Percentiles rank a stretch among this genome's conserved stretches.
phyloP scores from a whole-genome alignment of 1,284 basidiomycete species.

The Mixia osmundae region DNA sequence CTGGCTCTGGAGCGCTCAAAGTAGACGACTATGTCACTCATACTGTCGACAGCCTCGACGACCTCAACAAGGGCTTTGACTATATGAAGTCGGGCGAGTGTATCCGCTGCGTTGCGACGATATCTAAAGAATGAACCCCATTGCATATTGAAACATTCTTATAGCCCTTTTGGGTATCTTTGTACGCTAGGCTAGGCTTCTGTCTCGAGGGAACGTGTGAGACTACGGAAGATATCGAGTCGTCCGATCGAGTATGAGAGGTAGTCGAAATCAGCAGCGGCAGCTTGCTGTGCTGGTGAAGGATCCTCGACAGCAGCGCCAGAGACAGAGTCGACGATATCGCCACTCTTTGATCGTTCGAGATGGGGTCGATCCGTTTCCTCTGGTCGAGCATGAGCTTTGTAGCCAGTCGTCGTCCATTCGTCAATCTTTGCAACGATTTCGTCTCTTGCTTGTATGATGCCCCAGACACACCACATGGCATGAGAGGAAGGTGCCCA shows the following conservation, averaged over 20 bases:
- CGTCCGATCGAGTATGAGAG: slow-evolving; percentile 13
- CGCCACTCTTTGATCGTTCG: not conserved
- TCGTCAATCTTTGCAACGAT: slow-evolving; percentile 22
- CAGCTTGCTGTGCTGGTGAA: not conserved
- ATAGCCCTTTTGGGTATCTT: too few relatives aligned
- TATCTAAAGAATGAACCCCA: too few relatives aligned
- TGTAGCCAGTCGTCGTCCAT: slow-evolving; percentile 6
- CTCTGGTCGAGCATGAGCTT: slow-evolving; percentile 5
- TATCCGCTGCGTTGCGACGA: slow-evolving; percentile 23
- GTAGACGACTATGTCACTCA: slow-evolving; percentile 26
- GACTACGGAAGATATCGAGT: slow-evolving; percentile 13
- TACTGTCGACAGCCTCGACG: slow-evolving; percentile 14
- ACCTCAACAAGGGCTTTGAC: slow-evolving; percentile 25
- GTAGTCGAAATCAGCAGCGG: slow-evolving; percentile 14
- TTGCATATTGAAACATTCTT: too few relatives aligned
- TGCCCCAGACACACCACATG: slow-evolving; percentile 78
- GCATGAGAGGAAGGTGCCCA: slow-evolving; percentile 75
- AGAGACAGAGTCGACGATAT: not conserved
- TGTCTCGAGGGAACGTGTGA: too few relatives aligned
- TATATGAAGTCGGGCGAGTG: slow-evolving; percentile 24
- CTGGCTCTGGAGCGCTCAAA: slow-evolving; percentile 16
- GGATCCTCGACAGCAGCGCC: not conserved
- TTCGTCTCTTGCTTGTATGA: slow-evolving; percentile 67
- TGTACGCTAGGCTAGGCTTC: too few relatives aligned
- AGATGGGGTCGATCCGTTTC: slow-evolving; percentile 7